Conservation (phyloP, 768 basidiomycete species). For the Phanerochaete carnosa region DNA sequence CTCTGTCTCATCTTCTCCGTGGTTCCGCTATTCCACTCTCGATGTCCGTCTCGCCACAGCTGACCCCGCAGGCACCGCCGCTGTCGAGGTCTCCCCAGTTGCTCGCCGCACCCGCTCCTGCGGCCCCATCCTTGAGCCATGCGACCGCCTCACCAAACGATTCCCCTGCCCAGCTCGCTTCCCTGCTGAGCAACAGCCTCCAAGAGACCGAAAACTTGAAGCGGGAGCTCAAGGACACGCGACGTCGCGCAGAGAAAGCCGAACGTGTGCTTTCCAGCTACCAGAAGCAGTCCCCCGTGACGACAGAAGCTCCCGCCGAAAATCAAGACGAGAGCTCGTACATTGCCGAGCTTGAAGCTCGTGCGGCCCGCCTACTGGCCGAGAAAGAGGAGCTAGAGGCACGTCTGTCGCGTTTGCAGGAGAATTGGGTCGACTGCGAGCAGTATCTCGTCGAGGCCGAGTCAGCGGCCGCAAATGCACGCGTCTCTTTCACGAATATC, state of each 20-base stretch:
- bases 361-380: conserved; percentile 42
- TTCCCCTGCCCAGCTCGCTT: conserved; percentile 53
- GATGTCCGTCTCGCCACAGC: conserved; percentile 25
- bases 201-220: conserved; percentile 50
- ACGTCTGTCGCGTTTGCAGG: conserved; percentile 38
- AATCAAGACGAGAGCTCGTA: conserved; percentile 41
- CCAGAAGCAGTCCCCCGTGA: conserved; percentile 18
- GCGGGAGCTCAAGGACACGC: conserved; percentile 39
- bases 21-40: background rate
- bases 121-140: conserved; percentile 10
- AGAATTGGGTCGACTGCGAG: conserved; percentile 50
- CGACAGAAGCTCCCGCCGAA: conserved; percentile 9
- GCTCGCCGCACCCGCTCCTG: background rate
- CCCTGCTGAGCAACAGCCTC: conserved; percentile 51
- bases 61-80: conserved; percentile 6
- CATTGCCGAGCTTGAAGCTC: conserved; percentile 35
- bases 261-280: conserved; percentile 41
- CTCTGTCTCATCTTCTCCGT: background rate
- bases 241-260: conserved; percentile 50
- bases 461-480: conserved; percentile 44
- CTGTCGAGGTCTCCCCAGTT: conserved; percentile 12
- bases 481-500: conserved; percentile 43
- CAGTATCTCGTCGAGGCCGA: conserved; percentile 45
- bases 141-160: conserved; percentile 17
- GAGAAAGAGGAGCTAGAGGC: conserved; percentile 53